phyloP scores from a whole-genome alignment of 306 rosid genomes.

The Corylus americana region DNA sequence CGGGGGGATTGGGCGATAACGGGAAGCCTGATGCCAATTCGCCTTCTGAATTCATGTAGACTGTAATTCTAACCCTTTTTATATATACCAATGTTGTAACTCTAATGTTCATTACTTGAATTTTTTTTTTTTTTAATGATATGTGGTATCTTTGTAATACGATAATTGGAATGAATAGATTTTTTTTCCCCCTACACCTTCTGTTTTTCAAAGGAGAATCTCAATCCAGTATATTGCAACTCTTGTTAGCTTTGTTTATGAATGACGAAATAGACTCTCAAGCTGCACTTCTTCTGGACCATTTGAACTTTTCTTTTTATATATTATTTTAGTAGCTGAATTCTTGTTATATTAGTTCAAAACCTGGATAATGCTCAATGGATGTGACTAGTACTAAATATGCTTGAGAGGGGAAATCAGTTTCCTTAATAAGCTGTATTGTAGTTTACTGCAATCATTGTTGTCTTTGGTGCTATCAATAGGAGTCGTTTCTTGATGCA shows the following conservation, averaged over 20 bases:
- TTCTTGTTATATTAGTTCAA: neutral
- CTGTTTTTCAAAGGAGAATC: constrained; percentile 8
- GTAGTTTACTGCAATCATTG: constrained; percentile 3
- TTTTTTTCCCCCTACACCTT: constrained; percentile 1
- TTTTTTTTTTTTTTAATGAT: neutral
- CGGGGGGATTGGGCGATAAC: constrained; percentile 59
- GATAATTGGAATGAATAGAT: constrained; percentile 8
- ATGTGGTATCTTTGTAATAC: neutral
- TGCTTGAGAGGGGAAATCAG: constrained; percentile 27
- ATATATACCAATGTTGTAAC: constrained; percentile 10
- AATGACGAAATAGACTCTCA: constrained; percentile 9
- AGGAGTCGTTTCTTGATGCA: constrained; percentile 6
- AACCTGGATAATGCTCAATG: constrained; percentile 10
- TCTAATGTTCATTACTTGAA: constrained; percentile 16
- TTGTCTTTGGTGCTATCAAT: constrained; percentile 14
- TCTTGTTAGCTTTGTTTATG: neutral
- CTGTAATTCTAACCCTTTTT: constrained; percentile 12
- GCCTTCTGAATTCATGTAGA: constrained; percentile 76
- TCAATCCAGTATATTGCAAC: constrained; percentile 16
- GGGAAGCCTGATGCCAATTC: constrained; percentile 84
- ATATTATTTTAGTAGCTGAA: neutral
- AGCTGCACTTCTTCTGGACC: constrained; percentile 14
- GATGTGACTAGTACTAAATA: constrained; percentile 9
- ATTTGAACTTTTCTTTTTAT: constrained; percentile 20
- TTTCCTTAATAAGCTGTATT: constrained; percentile 10